Conservation (phyloP, 2,329 filamentous ascomycete genomes). For the Rutstroemia sp. region DNA sequence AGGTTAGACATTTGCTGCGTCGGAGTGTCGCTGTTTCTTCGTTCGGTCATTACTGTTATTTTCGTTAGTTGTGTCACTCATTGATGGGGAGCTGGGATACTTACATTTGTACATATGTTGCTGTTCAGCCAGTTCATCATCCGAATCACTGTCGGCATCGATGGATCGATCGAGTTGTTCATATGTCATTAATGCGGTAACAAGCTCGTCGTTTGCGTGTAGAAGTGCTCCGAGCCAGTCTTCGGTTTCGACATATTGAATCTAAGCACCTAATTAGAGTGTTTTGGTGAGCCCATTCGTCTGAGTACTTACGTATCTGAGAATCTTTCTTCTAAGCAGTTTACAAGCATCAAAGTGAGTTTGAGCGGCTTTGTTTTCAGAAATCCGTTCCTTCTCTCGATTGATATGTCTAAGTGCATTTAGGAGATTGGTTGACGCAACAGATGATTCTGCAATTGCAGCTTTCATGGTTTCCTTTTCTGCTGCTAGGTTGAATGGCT, state of each 20-base stretch:
- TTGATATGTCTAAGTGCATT: conserved; percentile 89
- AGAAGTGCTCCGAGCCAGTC: conserved; percentile 87
- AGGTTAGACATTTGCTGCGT: conserved; percentile 20
- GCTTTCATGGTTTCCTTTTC: conserved; percentile 84
- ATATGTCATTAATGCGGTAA: conserved; percentile 86
- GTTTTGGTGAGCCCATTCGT: no score
- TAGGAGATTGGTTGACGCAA: conserved; percentile 82
- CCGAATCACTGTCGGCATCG: conserved; percentile 65
- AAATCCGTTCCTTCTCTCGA: conserved; percentile 79
- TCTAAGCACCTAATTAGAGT: conserved; percentile 37
- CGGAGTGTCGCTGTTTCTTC: conserved; percentile 14
- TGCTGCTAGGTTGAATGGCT: conserved; percentile 72
- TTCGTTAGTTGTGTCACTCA: no score
- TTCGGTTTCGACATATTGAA: conserved; percentile 84
- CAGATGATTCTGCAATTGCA: conserved; percentile 81
- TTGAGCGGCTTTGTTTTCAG: conserved; percentile 69
- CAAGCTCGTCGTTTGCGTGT: conserved; percentile 93
- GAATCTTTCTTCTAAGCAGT: conserved; percentile 69
- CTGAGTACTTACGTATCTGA: conserved; percentile 61
- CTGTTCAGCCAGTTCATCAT: conserved; percentile 60
- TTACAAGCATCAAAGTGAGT: conserved; percentile 83
- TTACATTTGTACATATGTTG: conserved; percentile 56
- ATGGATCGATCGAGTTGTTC: conserved; percentile 87
- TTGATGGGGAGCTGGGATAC: no score
- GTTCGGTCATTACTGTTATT: conserved; percentile 8